Evolutionary conservation across 768 basidiomycete genomes (phyloP).

Genomic region (Suillus lakei): DNA sequence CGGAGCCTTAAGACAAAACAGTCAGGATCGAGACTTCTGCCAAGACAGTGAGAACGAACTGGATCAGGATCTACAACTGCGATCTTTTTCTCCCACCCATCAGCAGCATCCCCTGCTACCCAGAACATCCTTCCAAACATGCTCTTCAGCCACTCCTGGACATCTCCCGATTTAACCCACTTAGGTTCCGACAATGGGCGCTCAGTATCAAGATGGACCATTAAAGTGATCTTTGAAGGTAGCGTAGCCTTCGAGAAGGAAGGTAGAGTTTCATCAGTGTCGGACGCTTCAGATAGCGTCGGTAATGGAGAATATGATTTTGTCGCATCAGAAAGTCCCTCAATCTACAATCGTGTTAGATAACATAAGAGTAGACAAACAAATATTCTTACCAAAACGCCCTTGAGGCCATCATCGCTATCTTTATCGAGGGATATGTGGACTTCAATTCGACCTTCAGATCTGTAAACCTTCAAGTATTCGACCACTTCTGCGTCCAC

Average conservation of each 20-base stretch:
- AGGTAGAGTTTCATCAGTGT: conserved; percentile 70
- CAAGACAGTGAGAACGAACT: conserved; percentile 52
- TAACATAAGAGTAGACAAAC: conserved; percentile 11
- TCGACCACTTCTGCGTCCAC: conserved; percentile 90
- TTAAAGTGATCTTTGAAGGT: conserved; percentile 64
- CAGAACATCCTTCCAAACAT: conserved; percentile 90
- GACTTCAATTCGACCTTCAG: conserved; percentile 88
- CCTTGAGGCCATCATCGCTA: conserved; percentile 62
- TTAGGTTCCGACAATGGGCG: conserved; percentile 93
- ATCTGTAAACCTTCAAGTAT: conserved; percentile 76
- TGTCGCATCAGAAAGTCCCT: conserved; percentile 71
- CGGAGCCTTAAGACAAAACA: conserved; percentile 63
- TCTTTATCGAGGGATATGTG: conserved; percentile 62
- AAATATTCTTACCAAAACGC: conserved; percentile 65
- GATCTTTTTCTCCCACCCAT: conserved; percentile 95
- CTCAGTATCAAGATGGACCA: conserved; percentile 82
- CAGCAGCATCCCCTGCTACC: conserved; percentile 82
- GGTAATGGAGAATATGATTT: conserved; percentile 72
- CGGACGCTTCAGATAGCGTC: conserved; percentile 43
- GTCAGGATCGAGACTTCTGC: not conserved
- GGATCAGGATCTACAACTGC: conserved; percentile 93
- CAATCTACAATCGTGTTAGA: conserved; percentile 54
- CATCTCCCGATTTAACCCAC: conserved; percentile 95
- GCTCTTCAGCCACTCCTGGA: conserved; percentile 91
- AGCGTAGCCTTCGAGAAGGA: conserved; percentile 62